These are phyloP conservation scores for Trypethelium eluteriae DNA, from an alignment of 495 filamentous ascomycete genomes.

Conservation along the genomic window DNA sequence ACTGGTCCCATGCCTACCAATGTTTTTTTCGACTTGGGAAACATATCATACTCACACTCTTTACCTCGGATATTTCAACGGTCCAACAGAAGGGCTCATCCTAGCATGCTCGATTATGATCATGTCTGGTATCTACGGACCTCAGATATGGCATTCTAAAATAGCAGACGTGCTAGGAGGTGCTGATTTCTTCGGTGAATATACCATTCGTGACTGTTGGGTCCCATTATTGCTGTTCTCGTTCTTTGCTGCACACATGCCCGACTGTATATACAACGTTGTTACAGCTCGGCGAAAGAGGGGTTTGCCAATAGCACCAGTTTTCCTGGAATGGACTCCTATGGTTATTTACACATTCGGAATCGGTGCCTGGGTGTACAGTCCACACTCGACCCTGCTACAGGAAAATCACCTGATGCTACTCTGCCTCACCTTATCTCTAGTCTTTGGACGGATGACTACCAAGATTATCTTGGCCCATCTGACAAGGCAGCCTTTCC, in stretches of 20 bases:
- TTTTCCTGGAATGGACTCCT: slow-evolving; percentile 92
- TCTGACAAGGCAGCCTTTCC: slow-evolving; percentile 85
- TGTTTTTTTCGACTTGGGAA: slow-evolving; percentile 99
- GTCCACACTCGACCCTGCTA: slow-evolving; percentile 72
- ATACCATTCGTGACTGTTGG: slow-evolving; percentile 80
- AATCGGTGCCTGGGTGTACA: slow-evolving; percentile 76
- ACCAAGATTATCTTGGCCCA: slow-evolving; percentile 99
- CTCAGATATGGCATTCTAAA: slow-evolving; percentile 73
- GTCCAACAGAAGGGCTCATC: slow-evolving; percentile 86
- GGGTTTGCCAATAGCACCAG: slow-evolving; percentile 67
- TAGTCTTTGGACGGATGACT: slow-evolving; percentile 99
- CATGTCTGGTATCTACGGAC: slow-evolving; percentile 76
- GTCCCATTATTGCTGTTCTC: slow-evolving; percentile 62
- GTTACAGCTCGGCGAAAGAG: slow-evolving; percentile 62
- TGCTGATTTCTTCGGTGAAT: slow-evolving; percentile 51
- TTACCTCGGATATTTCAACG: slow-evolving; percentile 95
- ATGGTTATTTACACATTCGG: slow-evolving; percentile 71
- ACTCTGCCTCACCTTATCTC: slow-evolving; percentile 87
- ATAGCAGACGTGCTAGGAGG: slow-evolving; percentile 58
- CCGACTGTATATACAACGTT: slow-evolving; percentile 72
- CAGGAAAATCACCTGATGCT: slow-evolving; percentile 77
- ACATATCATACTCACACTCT: slow-evolving; percentile 98
- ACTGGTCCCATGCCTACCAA: slow-evolving; percentile 80
- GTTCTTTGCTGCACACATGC: slow-evolving; percentile 75
- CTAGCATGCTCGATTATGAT: slow-evolving; percentile 81